Evolutionary conservation across 2,329 filamentous ascomycete species (phyloP), one percentile per base, ranked within the genome.

Genomic region (Sclerotinia glacialis): DNA sequence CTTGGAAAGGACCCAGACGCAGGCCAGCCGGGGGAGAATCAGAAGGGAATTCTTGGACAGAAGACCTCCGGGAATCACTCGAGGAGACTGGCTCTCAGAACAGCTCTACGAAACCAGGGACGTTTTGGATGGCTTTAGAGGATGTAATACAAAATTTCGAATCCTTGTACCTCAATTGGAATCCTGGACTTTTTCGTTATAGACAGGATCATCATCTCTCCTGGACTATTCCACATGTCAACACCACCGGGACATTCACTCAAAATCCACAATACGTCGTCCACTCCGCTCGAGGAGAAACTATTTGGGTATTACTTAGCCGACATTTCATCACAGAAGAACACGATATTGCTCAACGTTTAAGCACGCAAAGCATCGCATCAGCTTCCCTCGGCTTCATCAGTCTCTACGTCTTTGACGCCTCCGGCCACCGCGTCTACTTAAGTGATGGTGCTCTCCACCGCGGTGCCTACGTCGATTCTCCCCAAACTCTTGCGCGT

Each of bases 141-240:
- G 91, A 93, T 70, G 87, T 97, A 5, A 85, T 92, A 46, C 93
- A 97, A 74, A 89, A 97, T 75, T 99, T 97, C 70, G 93, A 98
- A 76, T 96, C 93, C 23, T 86, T 99, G 71, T 99, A 98, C 77
- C 82, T 99, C 65, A 99, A 98, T 78, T 99, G 95, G 95, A 97
- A 97, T 71, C 93, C 95, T 0, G 84, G 85, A 0, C 81, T 97
- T 0, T 99, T 99, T 78, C 81, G 81, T 1, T 80, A 90, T 75
- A 88, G 93, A 11, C 89, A 97, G 77, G 93, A 99, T 73, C 87
- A 93, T 66, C 95, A 99, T 78, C 96, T 98, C 74, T 83, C 83
- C 2, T 99, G 95, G 95, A 83, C 89, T 2, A 79, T 86, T 46
- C 79, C 83, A 26, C 76, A 76, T 40, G 76, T 78, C 52, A 81